Conservation (phyloP, 108 stramenopile genomes). For the Conticribra guillardii region DNA sequence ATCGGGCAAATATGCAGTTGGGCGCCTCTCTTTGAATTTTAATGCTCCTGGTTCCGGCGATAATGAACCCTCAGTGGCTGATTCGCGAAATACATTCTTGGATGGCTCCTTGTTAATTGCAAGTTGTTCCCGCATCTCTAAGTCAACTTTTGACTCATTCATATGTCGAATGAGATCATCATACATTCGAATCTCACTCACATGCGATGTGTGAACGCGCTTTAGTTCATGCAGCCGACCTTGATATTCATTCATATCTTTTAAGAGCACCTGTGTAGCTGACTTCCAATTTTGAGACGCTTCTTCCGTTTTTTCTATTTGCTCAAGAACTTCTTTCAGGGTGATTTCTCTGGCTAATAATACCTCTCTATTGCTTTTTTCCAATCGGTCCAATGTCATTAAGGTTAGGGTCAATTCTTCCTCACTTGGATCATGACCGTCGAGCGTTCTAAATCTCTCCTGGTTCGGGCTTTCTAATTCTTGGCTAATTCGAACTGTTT, state of each 20-base stretch:
- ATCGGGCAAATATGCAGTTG: conserved; percentile 23
- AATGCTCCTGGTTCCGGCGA: background rate
- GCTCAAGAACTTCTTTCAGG: conserved; percentile 1
- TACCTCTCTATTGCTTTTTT: conserved; percentile 15
- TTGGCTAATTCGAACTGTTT: conserved; percentile 1
- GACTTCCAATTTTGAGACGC: conserved; percentile 3
- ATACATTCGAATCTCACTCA: conserved; percentile 27
- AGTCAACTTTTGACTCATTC: conserved; percentile 1
- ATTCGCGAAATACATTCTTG: background rate
- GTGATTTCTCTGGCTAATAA: conserved; percentile 2
- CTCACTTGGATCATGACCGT: conserved; percentile 21
- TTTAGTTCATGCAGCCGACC: conserved; percentile 15
- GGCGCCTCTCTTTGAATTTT: background rate
- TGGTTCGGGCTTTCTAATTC: conserved; percentile 19
- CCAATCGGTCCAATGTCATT: conserved; percentile 15
- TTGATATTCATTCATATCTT: conserved; percentile 25
- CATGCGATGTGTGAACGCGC: conserved; percentile 12
- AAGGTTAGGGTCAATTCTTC: conserved; percentile 13
- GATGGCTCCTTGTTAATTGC: background rate
- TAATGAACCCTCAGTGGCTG: background rate
- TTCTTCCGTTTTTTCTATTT: conserved; percentile 3
- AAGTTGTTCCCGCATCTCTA: conserved; percentile 1
- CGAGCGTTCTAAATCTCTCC: conserved; percentile 6
- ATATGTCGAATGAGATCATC: conserved; percentile 10
- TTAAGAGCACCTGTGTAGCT: background rate